Evolutionary conservation across 306 rosid species (phyloP), one percentile per base, ranked within the genome.

Genomic region (Quercus cerris): DNA sequence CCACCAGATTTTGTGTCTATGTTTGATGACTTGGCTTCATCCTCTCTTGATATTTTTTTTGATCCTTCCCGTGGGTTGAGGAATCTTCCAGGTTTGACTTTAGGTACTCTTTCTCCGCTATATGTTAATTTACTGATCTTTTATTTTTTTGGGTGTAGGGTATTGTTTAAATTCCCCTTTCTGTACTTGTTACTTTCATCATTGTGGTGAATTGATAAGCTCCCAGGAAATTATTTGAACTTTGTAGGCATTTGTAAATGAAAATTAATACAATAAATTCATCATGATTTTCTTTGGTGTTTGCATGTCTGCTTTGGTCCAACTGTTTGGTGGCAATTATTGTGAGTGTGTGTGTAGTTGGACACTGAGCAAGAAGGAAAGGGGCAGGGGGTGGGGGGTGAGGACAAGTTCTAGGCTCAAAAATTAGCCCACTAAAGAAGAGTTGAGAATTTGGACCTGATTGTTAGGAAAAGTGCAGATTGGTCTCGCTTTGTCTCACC

Each of bases 1-100:
- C 99, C 99, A 19, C 99, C 99, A 61, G 97, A 93, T 83, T 95
- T 95, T 90, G 97, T 86, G 83, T 93, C 99, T 71, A 91, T 95
- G 38, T 95, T 95, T 82, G 99, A 95, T 81, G 99, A 95, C 84
- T 74, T 90, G 82, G 88, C 99, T 79, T 95, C 99, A 23, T 95
- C 99, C 74, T 95, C 99, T 59, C 97, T 95, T 71, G 99, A 95
- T 80, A 90, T 93, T 80, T 95, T 93, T 90, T 95, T 95, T 85
- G 99, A 95, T 89, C 97, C 99, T n/a, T 86, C 99, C 41, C 94
- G 79, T 78, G 91, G 92, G 77, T 80, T 85, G 84, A 79, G 79
- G 78, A 90, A 82, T 84, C 90, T 95, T 85, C 97, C 99, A 56
- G 91, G 97, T 81, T 73, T 94, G 61, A 91, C 98, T 70, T 78